Evolutionary conservation across 352 stramenopile species (phyloP).

Genomic region (Phytophthora crassamura): DNA sequence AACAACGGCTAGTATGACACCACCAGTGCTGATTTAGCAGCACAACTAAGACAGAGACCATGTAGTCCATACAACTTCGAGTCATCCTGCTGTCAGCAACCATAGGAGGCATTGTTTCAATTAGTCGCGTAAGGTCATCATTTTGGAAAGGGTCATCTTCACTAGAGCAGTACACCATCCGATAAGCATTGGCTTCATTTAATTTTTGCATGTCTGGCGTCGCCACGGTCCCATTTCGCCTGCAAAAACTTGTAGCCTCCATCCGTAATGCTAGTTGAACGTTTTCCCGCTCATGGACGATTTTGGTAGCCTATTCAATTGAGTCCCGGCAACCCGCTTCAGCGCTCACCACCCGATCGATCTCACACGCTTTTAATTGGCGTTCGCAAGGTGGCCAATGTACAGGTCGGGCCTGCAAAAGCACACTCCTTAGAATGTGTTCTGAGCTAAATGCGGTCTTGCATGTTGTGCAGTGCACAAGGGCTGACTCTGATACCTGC

Average conservation of each 20-base stretch:
- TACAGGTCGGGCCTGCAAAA: neutral
- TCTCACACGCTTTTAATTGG: neutral
- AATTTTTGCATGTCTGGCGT: neutral
- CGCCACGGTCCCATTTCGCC: neutral
- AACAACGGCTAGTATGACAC: slow-evolving; percentile 2
- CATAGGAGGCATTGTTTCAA: neutral
- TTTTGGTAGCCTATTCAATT: neutral
- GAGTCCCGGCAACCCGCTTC: neutral
- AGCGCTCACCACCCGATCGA: neutral
- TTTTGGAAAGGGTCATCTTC: neutral
- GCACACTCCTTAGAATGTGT: neutral
- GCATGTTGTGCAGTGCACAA: slow-evolving; percentile 1
- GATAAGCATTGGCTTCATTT: neutral
- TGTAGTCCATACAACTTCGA: neutral
- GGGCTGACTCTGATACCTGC: neutral
- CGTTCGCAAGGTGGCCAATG: slow-evolving; percentile 2
- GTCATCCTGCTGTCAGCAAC: neutral
- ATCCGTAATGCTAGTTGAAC: too few species aligned
- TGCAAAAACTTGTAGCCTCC: too few species aligned
- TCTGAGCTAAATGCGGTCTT: slow-evolving; percentile 1
- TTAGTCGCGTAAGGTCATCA: neutral
- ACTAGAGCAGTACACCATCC: neutral
- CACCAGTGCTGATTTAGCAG: slow-evolving; percentile 1
- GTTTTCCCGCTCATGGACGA: too few species aligned
- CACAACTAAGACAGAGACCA: neutral